Percentiles rank a stretch among this genome's conserved stretches.
Conservation (phyloP, 73 alveolate species). For the Blepharisma stoltei region DNA sequence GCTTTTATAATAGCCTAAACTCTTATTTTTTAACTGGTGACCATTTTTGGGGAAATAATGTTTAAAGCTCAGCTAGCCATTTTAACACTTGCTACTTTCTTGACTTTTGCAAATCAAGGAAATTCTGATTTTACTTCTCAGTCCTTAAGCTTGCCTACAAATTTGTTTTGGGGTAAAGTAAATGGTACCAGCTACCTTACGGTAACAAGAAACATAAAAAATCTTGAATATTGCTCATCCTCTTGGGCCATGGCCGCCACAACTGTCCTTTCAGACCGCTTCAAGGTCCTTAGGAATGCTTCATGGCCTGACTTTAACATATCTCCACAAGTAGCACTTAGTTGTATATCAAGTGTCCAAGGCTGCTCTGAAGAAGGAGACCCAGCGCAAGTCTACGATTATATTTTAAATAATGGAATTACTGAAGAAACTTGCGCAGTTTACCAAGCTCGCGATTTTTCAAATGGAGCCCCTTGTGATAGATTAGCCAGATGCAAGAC, state of each 20-base stretch:
- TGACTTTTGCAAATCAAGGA: no score
- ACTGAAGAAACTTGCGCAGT: constrained; percentile 55
- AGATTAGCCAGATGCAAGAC: constrained; percentile 44
- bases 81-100: no score
- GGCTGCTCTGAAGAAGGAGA: constrained; percentile 65
- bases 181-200: constrained; percentile 66
- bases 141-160: constrained; percentile 40
- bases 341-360: constrained; percentile 61
- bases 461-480: constrained; percentile 55
- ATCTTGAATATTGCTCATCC: constrained; percentile 72
- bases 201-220: constrained; percentile 64
- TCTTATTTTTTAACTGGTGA: no score
- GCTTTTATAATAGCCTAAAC: no score
- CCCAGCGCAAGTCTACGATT: constrained; percentile 59
- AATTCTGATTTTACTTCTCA: no score
- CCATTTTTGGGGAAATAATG: no score
- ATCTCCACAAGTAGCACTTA: constrained; percentile 57
- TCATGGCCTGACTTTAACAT: constrained; percentile 53
- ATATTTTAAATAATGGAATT: constrained; percentile 52
- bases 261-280: constrained; percentile 75
- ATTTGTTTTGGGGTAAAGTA: constrained; percentile 64
- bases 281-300: constrained; percentile 58
- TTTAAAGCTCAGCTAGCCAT: no score
- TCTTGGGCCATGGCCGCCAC: constrained; percentile 84
- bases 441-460: constrained; percentile 29